Evolutionary conservation across 306 rosid species (phyloP).

Genomic region (Dryas drummondii): DNA sequence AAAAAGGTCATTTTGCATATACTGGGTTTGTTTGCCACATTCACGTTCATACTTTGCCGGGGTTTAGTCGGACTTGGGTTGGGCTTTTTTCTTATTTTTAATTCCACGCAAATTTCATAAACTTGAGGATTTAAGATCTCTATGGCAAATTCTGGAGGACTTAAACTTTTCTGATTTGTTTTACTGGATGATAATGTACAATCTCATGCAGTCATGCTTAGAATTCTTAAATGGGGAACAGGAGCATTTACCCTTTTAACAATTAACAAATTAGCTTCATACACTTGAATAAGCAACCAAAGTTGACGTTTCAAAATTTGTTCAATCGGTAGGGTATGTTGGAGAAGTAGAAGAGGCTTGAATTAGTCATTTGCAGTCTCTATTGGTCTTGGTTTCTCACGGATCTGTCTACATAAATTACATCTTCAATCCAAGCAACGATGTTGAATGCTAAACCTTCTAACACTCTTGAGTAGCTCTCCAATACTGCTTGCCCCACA

Average conservation of each 20-base stretch:
- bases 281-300: not conserved
- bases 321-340: not conserved
- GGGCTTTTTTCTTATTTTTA: too few species aligned
- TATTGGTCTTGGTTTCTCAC: slow-evolving; percentile 23
- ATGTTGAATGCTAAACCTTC: slow-evolving; percentile 44
- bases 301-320: slow-evolving; percentile 3
- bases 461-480: slow-evolving; percentile 51
- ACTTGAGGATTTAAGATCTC: not conserved
- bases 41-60: too few species aligned
- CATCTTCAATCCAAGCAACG: slow-evolving; percentile 43
- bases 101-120: not conserved
- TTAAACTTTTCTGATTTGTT: not conserved
- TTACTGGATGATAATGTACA: not conserved
- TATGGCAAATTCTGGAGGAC: not conserved
- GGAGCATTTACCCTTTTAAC: not conserved
- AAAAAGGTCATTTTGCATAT: too few species aligned
- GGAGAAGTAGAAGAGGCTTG: slow-evolving; percentile 14
- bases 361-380: not conserved
- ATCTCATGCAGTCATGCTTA: not conserved
- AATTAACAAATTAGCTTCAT: slow-evolving; percentile 4
- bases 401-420: slow-evolving; percentile 37
- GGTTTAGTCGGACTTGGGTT: too few species aligned
- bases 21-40: too few species aligned
- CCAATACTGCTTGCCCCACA: slow-evolving; percentile 47
- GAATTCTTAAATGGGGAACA: not conserved